phyloP scores from a whole-genome alignment of 495 filamentous ascomycete species.

The Parathielavia hyrcaniae region DNA sequence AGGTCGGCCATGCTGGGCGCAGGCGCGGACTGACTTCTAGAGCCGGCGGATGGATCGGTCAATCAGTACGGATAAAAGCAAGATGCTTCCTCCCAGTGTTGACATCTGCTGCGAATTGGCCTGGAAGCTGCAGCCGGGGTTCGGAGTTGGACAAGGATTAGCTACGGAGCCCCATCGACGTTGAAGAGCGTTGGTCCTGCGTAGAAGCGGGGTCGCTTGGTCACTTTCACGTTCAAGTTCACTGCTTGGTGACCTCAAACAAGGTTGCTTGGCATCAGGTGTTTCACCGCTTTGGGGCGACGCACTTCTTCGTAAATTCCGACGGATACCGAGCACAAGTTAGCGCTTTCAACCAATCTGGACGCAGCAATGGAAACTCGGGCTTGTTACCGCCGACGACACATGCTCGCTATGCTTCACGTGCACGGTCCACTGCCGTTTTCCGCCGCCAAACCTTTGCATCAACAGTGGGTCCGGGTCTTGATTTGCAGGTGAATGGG shows the following conservation, averaged over 20 bases:
- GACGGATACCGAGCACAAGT: slow-evolving; percentile 2
- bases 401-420: slow-evolving; percentile 9
- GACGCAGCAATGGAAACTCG: not conserved
- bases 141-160: not conserved
- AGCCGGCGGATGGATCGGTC: not conserved
- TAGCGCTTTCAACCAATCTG: slow-evolving; percentile 2
- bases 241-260: too few species aligned
- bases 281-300: not conserved
- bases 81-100: not conserved
- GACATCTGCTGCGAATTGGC: not conserved
- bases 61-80: not conserved
- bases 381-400: slow-evolving; percentile 5
- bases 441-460: slow-evolving; percentile 18
- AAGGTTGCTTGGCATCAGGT: not conserved
- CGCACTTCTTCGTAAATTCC: too few species aligned
- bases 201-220: too few species aligned
- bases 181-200: too few species aligned
- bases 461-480: slow-evolving; percentile 13
- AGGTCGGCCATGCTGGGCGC: slow-evolving; percentile 47
- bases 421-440: slow-evolving; percentile 18
- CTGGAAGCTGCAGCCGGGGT: not conserved
- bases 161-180: too few species aligned
- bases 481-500: slow-evolving; percentile 15
- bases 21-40: not conserved
- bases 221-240: too few species aligned